Evolutionary conservation across 2,329 filamentous ascomycete genomes (phyloP).

Genomic region (Phialocephala subalpina): DNA sequence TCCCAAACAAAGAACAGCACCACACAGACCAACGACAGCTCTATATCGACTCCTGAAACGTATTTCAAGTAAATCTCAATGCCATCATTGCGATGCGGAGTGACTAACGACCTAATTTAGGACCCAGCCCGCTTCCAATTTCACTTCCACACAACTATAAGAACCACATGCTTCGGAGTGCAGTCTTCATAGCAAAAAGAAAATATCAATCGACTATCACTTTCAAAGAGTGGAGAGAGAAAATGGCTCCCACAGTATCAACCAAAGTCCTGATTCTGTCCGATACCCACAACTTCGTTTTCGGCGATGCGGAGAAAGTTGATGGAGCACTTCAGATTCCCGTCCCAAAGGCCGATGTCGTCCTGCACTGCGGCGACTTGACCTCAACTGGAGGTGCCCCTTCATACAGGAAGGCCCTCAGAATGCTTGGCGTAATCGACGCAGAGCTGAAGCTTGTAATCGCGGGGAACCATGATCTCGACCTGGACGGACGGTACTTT

Average conservation of each 20-base stretch:
- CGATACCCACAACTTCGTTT: constrained; percentile 41
- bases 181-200: not conserved
- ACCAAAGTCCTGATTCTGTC: constrained; percentile 42
- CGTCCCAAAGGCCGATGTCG: constrained; percentile 44
- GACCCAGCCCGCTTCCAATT: not conserved
- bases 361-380: constrained; percentile 51
- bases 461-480: constrained; percentile 69
- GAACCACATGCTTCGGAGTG: not conserved
- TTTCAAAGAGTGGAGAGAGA: not conserved
- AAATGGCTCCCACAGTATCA: constrained; percentile 26
- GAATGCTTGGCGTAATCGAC: constrained; percentile 46
- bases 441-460: constrained; percentile 68
- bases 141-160: not conserved
- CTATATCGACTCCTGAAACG: not conserved
- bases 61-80: not conserved
- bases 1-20: not conserved
- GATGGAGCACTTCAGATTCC: constrained; percentile 25
- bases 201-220: not conserved
- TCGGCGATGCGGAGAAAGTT: constrained; percentile 25
- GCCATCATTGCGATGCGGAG: not conserved
- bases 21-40: not conserved
- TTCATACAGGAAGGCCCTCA: constrained; percentile 43
- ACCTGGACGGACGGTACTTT: constrained; percentile 53
- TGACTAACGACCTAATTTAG: not conserved
- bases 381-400: constrained; percentile 43